Evolutionary conservation across 805 yeast genomes (phyloP), one percentile per base, ranked within the genome.

Genomic region (Kluyveromyces lactis): DNA sequence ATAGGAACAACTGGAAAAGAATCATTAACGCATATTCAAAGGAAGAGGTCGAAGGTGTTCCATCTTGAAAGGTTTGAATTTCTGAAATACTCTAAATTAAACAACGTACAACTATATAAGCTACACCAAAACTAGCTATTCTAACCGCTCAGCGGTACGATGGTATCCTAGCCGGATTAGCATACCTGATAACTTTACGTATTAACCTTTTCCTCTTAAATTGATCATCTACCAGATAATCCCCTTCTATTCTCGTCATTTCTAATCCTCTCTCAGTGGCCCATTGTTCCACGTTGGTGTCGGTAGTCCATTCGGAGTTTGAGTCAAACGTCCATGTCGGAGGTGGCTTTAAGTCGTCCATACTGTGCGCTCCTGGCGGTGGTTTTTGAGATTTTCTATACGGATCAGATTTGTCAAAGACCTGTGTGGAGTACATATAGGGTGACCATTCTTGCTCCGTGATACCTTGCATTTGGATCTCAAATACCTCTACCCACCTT

Each of bases 31-130:
- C 75, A 46, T 70, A 70, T 42, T 66, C 78, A 24, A 74, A 75
- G 45, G 63, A 75, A 36, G 92, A 83, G 42, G 78, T 74, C 48
- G 95, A 89, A 58, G 96, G 96, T 4, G 90, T 86, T 7, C 95
- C 97, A 10, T 75, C 86, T 2, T 86, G 54, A 53, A 23, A 17
- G 24, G 18, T 30, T 31, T 38, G n/a, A n/a, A n/a, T n/a, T n/a
- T n/a, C n/a, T 26, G n/a, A n/a, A n/a, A n/a, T n/a, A n/a, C n/a
- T n/a, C n/a, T n/a, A 33, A 28, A 30, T 32, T 27, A 31, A 6
- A n/a, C n/a, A n/a, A n/a, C n/a, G n/a, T n/a, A n/a, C n/a, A n/a
- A n/a, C n/a, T n/a, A n/a, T n/a, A n/a, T n/a, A n/a, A n/a, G n/a
- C n/a, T n/a, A n/a, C n/a, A n/a, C n/a, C 13, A n/a, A 17, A 12